A percentile compares a stretch with the other conserved stretches of the same genome.
These are phyloP conservation scores for Fusarium odoratissimum DNA, from an alignment of 2,329 filamentous ascomycete genomes.

Conservation along the genomic window DNA sequence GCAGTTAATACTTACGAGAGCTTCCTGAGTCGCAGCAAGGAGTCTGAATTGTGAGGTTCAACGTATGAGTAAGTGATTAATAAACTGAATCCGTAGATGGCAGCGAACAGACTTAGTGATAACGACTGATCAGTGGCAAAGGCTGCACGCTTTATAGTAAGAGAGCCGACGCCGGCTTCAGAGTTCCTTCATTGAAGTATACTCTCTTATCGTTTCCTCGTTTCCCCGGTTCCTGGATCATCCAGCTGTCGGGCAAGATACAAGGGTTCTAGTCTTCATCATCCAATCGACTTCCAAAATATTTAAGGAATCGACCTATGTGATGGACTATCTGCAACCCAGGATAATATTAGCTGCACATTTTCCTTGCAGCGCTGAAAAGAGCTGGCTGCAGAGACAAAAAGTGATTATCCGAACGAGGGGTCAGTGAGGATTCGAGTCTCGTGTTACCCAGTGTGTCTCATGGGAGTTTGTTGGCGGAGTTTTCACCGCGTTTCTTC, in stretches of 20 bases:
- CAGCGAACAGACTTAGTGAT: background rate
- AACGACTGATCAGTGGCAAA: background rate
- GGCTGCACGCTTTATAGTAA: slow-evolving; percentile 22
- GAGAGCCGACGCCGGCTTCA: background rate
- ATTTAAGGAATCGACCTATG: slow-evolving; percentile 18
- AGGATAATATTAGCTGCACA: slow-evolving; percentile 5
- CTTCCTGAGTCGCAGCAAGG: background rate
- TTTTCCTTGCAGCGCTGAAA: slow-evolving; percentile 29
- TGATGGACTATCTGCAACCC: slow-evolving; percentile 17
- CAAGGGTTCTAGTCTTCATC: background rate
- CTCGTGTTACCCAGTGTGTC: slow-evolving; percentile 21
- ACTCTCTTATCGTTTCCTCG: background rate
- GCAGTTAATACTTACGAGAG: slow-evolving; percentile 1
- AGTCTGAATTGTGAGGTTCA: background rate
- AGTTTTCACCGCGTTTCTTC: background rate
- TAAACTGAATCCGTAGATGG: background rate
- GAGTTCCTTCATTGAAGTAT: background rate
- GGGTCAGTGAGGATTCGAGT: slow-evolving; percentile 15
- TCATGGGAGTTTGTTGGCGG: background rate
- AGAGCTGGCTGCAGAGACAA: slow-evolving; percentile 31
- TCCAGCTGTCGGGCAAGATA: slow-evolving; percentile 12
- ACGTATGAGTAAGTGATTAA: background rate
- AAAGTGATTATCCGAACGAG: slow-evolving; percentile 39
- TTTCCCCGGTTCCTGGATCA: background rate
- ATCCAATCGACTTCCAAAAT: slow-evolving; percentile 10